These are phyloP conservation scores for Trichoderma sp. DNA, from an alignment of 2,329 filamentous ascomycete species.

Conservation along the genomic window DNA sequence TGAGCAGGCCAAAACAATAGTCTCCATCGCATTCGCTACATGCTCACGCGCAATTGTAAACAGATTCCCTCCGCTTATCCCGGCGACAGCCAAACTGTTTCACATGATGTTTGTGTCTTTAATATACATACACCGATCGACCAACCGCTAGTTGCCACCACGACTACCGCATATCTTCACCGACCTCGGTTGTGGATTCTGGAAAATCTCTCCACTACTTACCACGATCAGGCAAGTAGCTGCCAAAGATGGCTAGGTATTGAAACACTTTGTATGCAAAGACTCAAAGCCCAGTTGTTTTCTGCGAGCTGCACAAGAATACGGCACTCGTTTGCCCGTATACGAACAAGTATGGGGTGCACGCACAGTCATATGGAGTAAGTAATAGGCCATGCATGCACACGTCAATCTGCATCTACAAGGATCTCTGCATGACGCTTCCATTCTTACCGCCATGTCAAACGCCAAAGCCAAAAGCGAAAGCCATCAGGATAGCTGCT, in stretches of 20 bases:
- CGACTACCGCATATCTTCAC: neutral
- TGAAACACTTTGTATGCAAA: neutral
- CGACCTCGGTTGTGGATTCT: neutral
- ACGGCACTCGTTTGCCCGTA: neutral
- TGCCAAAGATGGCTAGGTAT: neutral
- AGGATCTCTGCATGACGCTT: conserved; percentile 13
- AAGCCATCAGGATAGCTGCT: neutral
- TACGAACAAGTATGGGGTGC: neutral
- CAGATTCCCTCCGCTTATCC: neutral
- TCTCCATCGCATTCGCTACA: neutral
- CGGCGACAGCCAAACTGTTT: conserved; percentile 3
- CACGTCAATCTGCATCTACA: conserved; percentile 25
- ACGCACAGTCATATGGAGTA: conserved; percentile 9
- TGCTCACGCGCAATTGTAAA: neutral
- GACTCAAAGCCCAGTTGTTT: neutral
- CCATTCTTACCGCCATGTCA: conserved; percentile 23
- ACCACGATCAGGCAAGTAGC: neutral
- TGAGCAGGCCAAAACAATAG: neutral
- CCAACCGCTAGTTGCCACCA: neutral
- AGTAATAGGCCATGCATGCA: conserved; percentile 21
- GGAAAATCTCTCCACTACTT: neutral
- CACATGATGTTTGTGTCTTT: neutral
- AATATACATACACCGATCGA: neutral
- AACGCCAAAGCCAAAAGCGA: neutral
- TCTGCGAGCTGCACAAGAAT: neutral